Base-by-base conservation (phyloP, 169 alveolate species). In the Cryptosporidium andersoni region DNA sequence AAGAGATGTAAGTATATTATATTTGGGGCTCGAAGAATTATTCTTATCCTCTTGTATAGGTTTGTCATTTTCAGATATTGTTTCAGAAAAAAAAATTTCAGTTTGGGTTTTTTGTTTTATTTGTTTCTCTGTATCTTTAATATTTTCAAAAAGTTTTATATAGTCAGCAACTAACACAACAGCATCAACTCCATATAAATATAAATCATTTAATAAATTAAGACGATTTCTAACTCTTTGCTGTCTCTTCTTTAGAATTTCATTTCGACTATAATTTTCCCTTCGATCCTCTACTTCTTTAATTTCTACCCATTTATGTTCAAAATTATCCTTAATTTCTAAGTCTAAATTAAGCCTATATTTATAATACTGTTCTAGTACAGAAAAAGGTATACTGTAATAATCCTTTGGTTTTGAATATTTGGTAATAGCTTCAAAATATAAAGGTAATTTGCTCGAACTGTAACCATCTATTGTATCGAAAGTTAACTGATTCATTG, bases 321-420 rank as follows among this genome's bases (percentile, higher is more conserved):
- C 42, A 1, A 12, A 25, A 11, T 40, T n/a, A 14, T 12, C 36
- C 51, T 66, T 51, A 5, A 4, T 53, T 5, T 4, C 63, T 9
- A 9, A 53, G 25, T 25, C 0, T 25, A 25, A 25, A 25, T 25
- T 25, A 25, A 25, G 25, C 52, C 6, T 47, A n/a, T 62, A 5
- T 25, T 6, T 37, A 51, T 52, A 45, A 36, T 42, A 9, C 42
- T 36, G 14, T 34, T 74, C 85, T 2, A 74, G 36, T 36, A 68
- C 85, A 9, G 85, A 74, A 3, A 74, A 58, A 14, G 85, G 85
- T n/a, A 74, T 74, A 39, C 68, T 45, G 40, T 56, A 43, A 74
- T 60, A 74, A 58, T 9, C 47, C 45, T 62, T 74, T 58, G 66
- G 68, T 53, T 39, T 53, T 37, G 56, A 14, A 56, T 74, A 36